phyloP scores from a whole-genome alignment of 169 alveolate species.

The Condylostoma magnum region DNA sequence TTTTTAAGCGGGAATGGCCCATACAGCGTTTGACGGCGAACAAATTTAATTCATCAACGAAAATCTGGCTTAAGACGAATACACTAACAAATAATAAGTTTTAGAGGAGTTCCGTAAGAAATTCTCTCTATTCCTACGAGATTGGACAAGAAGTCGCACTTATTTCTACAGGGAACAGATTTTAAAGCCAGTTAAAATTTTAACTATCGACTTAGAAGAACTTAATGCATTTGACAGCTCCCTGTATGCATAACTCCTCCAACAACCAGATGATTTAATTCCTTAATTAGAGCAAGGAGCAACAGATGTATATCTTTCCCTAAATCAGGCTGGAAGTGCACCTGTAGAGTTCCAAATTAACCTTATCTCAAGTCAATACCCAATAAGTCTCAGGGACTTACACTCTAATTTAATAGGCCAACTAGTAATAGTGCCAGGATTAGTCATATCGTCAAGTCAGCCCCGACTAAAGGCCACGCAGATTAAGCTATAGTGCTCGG shows the following conservation, averaged over 20 bases:
- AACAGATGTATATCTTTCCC: constrained; percentile 58
- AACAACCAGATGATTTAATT: constrained; percentile 55
- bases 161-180: constrained; percentile 51
- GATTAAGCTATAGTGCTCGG: constrained; percentile 84
- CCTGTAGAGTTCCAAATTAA: constrained; percentile 75
- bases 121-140: constrained; percentile 35
- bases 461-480: constrained; percentile 84
- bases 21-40: constrained; percentile 20
- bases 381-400: constrained; percentile 79
- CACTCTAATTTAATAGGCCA: constrained; percentile 81
- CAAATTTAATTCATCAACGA: constrained; percentile 9
- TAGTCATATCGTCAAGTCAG: constrained; percentile 92
- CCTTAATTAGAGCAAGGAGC: constrained; percentile 81
- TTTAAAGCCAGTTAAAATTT: constrained; percentile 28
- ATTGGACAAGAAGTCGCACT: constrained; percentile 40
- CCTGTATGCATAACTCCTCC: constrained; percentile 54
- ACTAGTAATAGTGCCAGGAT: constrained; percentile 94
- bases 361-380: constrained; percentile 67
- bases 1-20: too few species aligned
- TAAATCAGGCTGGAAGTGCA: constrained; percentile 40
- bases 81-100: too few species aligned
- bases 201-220: constrained; percentile 61
- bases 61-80: constrained; percentile 16
- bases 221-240: constrained; percentile 65
- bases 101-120: background rate